phyloP scores from a whole-genome alignment of 805 yeast genomes.

The Metschnikowia reukaufii region DNA sequence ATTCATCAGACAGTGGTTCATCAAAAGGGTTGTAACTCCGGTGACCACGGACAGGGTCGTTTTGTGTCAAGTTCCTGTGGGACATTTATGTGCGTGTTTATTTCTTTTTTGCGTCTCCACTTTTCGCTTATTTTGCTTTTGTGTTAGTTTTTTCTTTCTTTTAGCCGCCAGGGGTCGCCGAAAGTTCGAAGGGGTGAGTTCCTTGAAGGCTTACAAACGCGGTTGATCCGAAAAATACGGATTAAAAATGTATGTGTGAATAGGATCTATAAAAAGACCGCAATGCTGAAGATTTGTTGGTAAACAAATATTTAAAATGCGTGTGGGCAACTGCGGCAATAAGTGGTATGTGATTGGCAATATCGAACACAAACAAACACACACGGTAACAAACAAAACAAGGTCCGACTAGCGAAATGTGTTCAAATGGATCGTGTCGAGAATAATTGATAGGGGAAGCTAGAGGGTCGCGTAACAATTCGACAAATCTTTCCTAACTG shows the following conservation, averaged over 20 bases:
- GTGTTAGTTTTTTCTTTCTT: not conserved
- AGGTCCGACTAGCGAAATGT: no score
- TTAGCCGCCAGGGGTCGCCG: not conserved
- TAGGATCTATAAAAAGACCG: not conserved
- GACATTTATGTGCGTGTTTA: slow-evolving; percentile 11
- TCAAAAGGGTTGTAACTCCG: slow-evolving; percentile 9
- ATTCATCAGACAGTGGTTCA: slow-evolving; percentile 14
- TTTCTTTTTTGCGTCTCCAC: not conserved
- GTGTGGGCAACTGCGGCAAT: not conserved
- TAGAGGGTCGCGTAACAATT: slow-evolving; percentile 6
- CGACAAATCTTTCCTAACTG: not conserved
- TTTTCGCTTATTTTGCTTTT: no score
- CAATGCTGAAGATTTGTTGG: not conserved
- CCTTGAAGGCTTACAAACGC: not conserved
- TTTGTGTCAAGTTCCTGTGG: slow-evolving; percentile 19
- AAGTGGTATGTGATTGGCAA: not conserved
- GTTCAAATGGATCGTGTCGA: slow-evolving; percentile 1
- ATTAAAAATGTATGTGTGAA: not conserved
- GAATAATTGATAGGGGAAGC: slow-evolving; percentile 4
- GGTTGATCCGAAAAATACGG: not conserved
- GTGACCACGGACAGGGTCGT: slow-evolving; percentile 6
- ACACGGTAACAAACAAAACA: no score
- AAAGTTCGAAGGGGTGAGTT: not conserved
- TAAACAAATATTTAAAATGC: slow-evolving; percentile 2
- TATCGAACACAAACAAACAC: not conserved